Evolutionary conservation across 75 land plant species (phyloP), one percentile per base, ranked within the genome.

Genomic region (Cunninghamia lanceolata): DNA sequence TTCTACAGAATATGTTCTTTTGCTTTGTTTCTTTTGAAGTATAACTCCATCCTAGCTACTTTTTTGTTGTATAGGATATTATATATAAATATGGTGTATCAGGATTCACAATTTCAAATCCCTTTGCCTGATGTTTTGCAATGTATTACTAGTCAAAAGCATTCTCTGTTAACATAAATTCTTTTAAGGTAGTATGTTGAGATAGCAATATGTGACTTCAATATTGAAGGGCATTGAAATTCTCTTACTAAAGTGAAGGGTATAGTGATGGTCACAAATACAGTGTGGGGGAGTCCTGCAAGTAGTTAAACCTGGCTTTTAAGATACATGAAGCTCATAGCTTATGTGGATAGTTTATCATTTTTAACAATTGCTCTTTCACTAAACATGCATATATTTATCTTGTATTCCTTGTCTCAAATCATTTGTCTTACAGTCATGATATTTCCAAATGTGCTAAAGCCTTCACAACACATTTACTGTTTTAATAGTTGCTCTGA

Each of bases 401-500:
- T 25, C 28, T 59, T 21, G 68, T 25, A 59, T 59, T 59, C 13
- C 13, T 1, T 50, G 14, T 10, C 2, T 46, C 5, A 43, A 43
- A 43, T 43, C 4, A 43, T 46, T 46, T 46, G 7, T 46, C 10
- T 46, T 50, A 10, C 13, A 50, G 52, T 13, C 13, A 50, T 50
- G 52, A 50, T 50, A 21, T 59, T 59, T 59, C 28, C 28, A 21
- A 59, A 7, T 25, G 8, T 59, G 25, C 6, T 59, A 19, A 56
- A 19, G 21, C 25, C 21, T 56, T 19, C 28, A 5, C 28, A 59
- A 21, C 28, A 11, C 28, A 25, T 59, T 47, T 47, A 47, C 52
- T 59, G 68, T 63, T 36, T 83, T 53, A 56, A 75, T 66, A 82
- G 82, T 42, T 43, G 40, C 54, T 83, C 82, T 59, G 54, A 85